Percentiles rank a stretch among this genome's conserved stretches.
phyloP scores from a whole-genome alignment of 345 rosid species.

The Eucalyptus tenuipes region DNA sequence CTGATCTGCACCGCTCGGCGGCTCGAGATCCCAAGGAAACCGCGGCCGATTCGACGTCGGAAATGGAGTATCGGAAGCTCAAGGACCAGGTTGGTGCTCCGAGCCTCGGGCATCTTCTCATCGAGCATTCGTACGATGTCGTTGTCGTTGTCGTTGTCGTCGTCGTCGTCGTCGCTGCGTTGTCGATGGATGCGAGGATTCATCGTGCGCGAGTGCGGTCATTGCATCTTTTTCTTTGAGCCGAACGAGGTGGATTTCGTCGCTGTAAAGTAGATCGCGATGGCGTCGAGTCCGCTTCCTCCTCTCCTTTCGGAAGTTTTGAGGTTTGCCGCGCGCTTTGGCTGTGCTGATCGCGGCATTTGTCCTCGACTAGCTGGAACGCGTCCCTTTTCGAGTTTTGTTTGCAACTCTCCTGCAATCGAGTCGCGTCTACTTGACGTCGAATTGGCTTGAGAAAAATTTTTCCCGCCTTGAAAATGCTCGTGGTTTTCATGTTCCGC shows the following conservation, averaged over 20 bases:
- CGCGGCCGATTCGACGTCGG: background rate
- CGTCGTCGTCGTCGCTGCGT: background rate
- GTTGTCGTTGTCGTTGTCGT: background rate
- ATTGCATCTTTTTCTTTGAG: background rate
- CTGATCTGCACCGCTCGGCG: background rate
- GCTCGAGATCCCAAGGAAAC: background rate
- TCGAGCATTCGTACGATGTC: background rate
- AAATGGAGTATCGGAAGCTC: conserved; percentile 75
- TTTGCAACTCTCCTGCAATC: background rate
- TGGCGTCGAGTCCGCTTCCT: background rate
- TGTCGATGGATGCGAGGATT: background rate
- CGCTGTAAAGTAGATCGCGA: background rate
- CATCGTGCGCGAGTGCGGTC: background rate
- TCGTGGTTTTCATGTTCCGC: background rate
- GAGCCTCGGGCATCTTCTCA: background rate
- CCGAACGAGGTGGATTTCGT: background rate
- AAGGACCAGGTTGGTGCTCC: conserved; percentile 49
- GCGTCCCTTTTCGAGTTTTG: background rate
- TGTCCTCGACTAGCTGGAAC: background rate
- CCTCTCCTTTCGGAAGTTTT: background rate
- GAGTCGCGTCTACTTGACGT: background rate
- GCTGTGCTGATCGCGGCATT: background rate
- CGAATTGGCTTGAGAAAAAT: background rate
- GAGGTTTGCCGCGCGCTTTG: background rate
- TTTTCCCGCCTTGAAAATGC: background rate